These are phyloP conservation scores for Syzygium aromaticum DNA, from an alignment of 345 rosid genomes.

Conservation along the genomic window DNA sequence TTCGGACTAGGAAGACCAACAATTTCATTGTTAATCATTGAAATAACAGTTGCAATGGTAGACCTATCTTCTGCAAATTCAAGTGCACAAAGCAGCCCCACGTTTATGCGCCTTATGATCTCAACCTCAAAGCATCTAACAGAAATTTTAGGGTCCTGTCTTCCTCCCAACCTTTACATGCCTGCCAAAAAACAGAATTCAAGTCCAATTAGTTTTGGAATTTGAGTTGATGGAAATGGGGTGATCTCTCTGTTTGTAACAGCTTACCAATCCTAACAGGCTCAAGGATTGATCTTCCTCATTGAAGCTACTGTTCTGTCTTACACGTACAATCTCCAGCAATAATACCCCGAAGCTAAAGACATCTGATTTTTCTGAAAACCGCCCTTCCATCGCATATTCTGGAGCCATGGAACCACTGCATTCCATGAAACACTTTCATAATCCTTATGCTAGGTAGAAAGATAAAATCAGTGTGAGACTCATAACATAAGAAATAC, in stretches of 20 bases:
- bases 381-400: slow-evolving; percentile 32
- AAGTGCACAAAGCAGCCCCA: slow-evolving; percentile 9
- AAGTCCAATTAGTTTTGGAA: background rate
- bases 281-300: slow-evolving; percentile 11
- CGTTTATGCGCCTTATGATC: background rate
- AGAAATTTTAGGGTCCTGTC: background rate
- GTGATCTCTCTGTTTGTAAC: background rate
- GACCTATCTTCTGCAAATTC: slow-evolving; percentile 21
- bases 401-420: slow-evolving; percentile 49
- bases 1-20: slow-evolving; percentile 8
- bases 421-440: background rate
- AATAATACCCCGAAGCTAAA: slow-evolving; percentile 35
- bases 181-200: background rate
- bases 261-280: slow-evolving; percentile 27
- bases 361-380: slow-evolving; percentile 33
- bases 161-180: background rate
- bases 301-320: slow-evolving; percentile 18
- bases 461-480: background rate
- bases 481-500: background rate
- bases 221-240: background rate
- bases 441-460: background rate
- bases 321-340: slow-evolving; percentile 36
- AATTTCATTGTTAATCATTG: slow-evolving; percentile 18
- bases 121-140: background rate
- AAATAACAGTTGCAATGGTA: slow-evolving; percentile 7